A percentile compares a stretch with the other conserved stretches of the same genome.
These are phyloP conservation scores for Leccinum olivaceopallidum DNA, from an alignment of 768 basidiomycete species.

Conservation along the genomic window DNA sequence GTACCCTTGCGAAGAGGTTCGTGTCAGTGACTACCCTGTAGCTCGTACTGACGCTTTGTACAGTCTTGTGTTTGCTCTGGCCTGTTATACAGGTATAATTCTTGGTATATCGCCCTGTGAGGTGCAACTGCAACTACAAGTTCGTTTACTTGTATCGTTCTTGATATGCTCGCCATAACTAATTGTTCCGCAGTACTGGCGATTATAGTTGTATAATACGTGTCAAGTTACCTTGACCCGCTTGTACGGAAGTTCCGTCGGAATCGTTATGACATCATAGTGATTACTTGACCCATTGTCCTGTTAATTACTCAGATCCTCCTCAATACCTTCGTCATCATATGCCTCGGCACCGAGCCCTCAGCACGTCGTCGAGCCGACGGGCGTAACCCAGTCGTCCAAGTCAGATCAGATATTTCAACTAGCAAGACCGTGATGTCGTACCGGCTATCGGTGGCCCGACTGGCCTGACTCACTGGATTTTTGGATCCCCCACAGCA, in stretches of 20 bases:
- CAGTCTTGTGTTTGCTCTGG: constrained; percentile 8
- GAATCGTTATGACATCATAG: not conserved
- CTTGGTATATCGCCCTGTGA: not conserved
- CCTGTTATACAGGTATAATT: not conserved
- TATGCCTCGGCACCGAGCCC: not conserved
- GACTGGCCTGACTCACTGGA: constrained; percentile 13
- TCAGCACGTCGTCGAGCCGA: not conserved
- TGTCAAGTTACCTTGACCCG: not conserved
- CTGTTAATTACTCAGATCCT: not conserved
- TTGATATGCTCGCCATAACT: not conserved
- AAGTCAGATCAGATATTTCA: not conserved
- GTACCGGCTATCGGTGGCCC: not conserved
- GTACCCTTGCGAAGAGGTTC: constrained; percentile 12
- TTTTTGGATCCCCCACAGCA: constrained; percentile 11
- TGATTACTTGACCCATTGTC: not conserved
- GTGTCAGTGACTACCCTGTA: not conserved
- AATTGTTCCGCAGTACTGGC: constrained; percentile 1
- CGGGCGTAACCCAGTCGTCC: not conserved
- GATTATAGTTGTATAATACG: not conserved
- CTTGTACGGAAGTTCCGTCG: not conserved
- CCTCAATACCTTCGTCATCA: not conserved
- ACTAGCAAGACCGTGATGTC: not conserved
- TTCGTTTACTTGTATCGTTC: not conserved
- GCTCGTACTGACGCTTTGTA: not conserved
- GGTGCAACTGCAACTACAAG: not conserved